A percentile compares a stretch with the other conserved stretches of the same genome.
Evolutionary conservation across 2,329 filamentous ascomycete genomes (phyloP).

Genomic region (Botrytis deweyae): DNA sequence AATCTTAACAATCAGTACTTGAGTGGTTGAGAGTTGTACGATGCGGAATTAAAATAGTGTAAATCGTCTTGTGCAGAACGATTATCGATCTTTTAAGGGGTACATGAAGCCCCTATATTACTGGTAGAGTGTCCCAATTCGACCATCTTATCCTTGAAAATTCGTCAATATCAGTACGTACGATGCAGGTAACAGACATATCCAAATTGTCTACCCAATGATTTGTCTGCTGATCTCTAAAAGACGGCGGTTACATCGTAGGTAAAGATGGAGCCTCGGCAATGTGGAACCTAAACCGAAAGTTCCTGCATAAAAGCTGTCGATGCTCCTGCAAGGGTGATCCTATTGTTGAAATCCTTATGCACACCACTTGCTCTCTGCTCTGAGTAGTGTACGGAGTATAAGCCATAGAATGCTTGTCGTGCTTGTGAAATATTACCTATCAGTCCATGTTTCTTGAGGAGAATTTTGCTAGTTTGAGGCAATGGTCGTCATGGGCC

Average conservation of each 20-base stretch:
- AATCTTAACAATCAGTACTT: not conserved
- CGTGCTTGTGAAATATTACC: not conserved
- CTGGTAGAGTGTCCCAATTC: not conserved
- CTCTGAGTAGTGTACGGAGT: not conserved
- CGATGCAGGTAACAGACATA: not conserved
- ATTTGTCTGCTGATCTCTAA: conserved; percentile 4
- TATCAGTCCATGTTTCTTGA: not conserved
- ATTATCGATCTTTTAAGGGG: not conserved
- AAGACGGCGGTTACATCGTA: conserved; percentile 2
- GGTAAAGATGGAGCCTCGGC: not conserved
- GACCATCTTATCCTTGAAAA: not conserved
- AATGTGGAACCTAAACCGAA: conserved; percentile 10
- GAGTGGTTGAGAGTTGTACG: not conserved
- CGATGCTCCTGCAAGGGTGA: conserved; percentile 13
- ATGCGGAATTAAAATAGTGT: not conserved
- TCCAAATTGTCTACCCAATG: conserved; percentile 5
- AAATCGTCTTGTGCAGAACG: not conserved
- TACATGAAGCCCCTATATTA: conserved; percentile 1
- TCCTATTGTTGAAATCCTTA: not conserved
- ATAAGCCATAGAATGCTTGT: not conserved
- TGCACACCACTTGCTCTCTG: conserved; percentile 10
- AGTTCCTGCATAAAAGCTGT: conserved; percentile 18
- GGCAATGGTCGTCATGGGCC: not conserved
- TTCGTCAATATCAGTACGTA: not conserved
- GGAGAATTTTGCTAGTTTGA: not conserved